A percentile compares a stretch with the other conserved stretches of the same genome.
These are phyloP conservation scores for Colletotrichum godetiae DNA, from an alignment of 2,329 filamentous ascomycete species.

Conservation along the genomic window DNA sequence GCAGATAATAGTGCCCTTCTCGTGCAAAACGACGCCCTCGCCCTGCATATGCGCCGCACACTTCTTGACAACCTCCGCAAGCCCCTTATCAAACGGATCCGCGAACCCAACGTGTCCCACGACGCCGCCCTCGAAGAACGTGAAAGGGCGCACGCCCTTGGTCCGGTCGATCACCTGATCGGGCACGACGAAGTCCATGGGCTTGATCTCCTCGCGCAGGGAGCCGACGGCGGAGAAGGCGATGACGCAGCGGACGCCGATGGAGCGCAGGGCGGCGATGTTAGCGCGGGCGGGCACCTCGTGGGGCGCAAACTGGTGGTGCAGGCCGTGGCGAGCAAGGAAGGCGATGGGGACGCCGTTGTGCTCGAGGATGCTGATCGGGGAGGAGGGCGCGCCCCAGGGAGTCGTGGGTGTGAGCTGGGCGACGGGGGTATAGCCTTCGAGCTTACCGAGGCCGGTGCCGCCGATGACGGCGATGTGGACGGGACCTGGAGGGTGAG, in stretches of 20 bases:
- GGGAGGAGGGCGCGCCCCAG: slow-evolving; percentile 83
- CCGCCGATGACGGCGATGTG: slow-evolving; percentile 93
- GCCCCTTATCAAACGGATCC: slow-evolving; percentile 87
- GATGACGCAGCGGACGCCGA: slow-evolving; percentile 91
- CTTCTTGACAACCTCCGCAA: slow-evolving; percentile 80
- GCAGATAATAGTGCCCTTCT: slow-evolving; percentile 86
- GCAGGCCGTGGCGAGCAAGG: slow-evolving; percentile 87
- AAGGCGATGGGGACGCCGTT: slow-evolving; percentile 87
- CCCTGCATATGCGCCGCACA: slow-evolving; percentile 83
- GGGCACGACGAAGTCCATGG: slow-evolving; percentile 95
- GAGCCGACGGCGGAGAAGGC: slow-evolving; percentile 96
- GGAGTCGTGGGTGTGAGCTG: slow-evolving; percentile 82
- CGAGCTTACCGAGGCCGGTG: slow-evolving; percentile 89
- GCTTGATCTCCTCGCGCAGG: slow-evolving; percentile 91
- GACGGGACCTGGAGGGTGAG: slow-evolving; percentile 66
- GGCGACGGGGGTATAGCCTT: slow-evolving; percentile 87
- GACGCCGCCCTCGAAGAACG: slow-evolving; percentile 92
- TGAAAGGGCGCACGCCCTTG: slow-evolving; percentile 93
- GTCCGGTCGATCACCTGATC: slow-evolving; percentile 98
- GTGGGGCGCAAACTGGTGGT: slow-evolving; percentile 92
- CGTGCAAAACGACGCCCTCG: slow-evolving; percentile 86
- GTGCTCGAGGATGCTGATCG: slow-evolving; percentile 91
- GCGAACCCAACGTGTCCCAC: slow-evolving; percentile 96
- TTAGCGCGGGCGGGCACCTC: slow-evolving; percentile 96
- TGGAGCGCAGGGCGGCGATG: slow-evolving; percentile 92